Base-by-base conservation (phyloP, 1,139 yeast species). In the Taiozyma onychis region DNA sequence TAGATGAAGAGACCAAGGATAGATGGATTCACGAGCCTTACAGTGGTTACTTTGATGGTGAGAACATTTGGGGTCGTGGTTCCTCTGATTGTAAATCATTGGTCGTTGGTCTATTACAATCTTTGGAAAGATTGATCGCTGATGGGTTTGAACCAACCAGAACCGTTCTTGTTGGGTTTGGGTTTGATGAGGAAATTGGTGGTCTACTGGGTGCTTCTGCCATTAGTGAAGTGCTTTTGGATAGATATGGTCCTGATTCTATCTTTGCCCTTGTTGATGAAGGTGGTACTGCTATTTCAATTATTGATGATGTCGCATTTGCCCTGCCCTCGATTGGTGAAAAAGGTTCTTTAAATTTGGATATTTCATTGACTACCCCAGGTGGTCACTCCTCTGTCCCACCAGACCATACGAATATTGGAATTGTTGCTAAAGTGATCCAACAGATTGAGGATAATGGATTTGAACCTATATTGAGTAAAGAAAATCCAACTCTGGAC, bases 321-420 rank as follows among this genome's bases (percentile, higher is more conserved):
- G 83, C 85, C 9, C 58, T 76, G 35, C 84, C 88, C 2, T 77
- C 78, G 18, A 78, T 81, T 34, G 80, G 80, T 32, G 91, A 85
- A 59, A 84, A 84, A 66, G 91, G 91, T 1, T 76, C 77, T 54
- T 57, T 77, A 44, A 85, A 83, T 59, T 61, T 76, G 5, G 58
- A 64, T n/a, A 69, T 81, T 43, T 68, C 72, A 11, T 65, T 84
- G 26, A 68, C 66, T 22, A 78, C 85, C 3, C 77, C 78, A 10
- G 90, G 90, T 45, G 90, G 90, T 5, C 90, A 85, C 59, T 81
- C 89, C 2, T 79, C 86, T 2, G 66, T 77, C 16, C 90, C 90
- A 10, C 85, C 85, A 3, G 80, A 76, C 54, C 88, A 83, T 62
- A 84, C 88, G 1, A 74, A 82, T 11, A 82, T 85, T 59, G 90